These are phyloP conservation scores for Terfezia boudieri DNA, from an alignment of 495 filamentous ascomycete species.

Conservation along the genomic window DNA sequence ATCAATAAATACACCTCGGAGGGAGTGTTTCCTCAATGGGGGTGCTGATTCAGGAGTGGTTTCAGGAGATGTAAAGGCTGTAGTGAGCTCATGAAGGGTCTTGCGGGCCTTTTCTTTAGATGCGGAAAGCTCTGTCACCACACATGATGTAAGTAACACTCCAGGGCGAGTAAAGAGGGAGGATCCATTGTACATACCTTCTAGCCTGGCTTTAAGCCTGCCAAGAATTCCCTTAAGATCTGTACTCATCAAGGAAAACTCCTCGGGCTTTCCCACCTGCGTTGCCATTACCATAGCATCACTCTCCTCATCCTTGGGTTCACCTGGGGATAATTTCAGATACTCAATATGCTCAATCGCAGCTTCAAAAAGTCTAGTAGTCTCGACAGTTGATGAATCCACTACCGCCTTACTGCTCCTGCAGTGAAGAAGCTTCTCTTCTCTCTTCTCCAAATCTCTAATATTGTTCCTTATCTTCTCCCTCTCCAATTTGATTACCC, in stretches of 20 bases:
- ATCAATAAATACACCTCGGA: slow-evolving; percentile 12
- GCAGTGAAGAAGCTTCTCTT: slow-evolving; percentile 4
- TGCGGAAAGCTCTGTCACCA: not conserved
- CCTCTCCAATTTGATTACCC: slow-evolving; percentile 27
- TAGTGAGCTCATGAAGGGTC: slow-evolving; percentile 8
- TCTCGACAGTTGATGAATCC: slow-evolving; percentile 5
- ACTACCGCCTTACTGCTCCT: not conserved
- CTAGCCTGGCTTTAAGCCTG: slow-evolving; percentile 13
- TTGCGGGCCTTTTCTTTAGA: slow-evolving; percentile 9
- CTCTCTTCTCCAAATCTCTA: slow-evolving; percentile 8
- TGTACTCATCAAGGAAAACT: not conserved
- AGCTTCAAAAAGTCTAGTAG: slow-evolving; percentile 10
- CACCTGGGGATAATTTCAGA: not conserved
- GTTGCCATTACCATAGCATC: not conserved
- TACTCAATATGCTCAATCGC: slow-evolving; percentile 8
- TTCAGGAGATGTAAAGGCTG: slow-evolving; percentile 12
- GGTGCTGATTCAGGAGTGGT: slow-evolving; percentile 6
- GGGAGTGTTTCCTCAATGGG: slow-evolving; percentile 8
- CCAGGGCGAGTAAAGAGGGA: not conserved
- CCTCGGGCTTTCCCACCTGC: slow-evolving; percentile 1
- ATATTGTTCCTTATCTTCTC: slow-evolving; percentile 19
- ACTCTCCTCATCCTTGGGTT: not conserved
- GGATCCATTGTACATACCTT: slow-evolving; percentile 6
- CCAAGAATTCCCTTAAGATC: slow-evolving; percentile 11
- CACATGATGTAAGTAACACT: too few species aligned